Percentiles rank a stretch among this genome's conserved stretches.
Evolutionary conservation across 441 rosid species (phyloP).

Genomic region (Theobroma grandiflorum): DNA sequence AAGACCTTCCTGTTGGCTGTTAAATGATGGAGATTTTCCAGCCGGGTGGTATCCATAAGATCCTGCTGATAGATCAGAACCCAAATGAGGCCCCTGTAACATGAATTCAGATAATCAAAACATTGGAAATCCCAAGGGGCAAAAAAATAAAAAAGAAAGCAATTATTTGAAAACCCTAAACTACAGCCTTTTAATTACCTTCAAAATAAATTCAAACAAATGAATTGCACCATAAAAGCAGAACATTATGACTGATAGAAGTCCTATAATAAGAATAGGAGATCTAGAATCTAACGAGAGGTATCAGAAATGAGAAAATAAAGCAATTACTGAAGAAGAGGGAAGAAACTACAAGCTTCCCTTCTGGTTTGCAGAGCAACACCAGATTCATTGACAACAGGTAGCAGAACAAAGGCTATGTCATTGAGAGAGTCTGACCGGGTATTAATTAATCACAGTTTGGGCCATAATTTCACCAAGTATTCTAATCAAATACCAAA

Average conservation of each 20-base stretch:
- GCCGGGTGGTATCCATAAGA: conserved; percentile 42
- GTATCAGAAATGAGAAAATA: conserved; percentile 7
- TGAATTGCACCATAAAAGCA: background rate
- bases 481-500: background rate
- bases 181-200: background rate
- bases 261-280: background rate
- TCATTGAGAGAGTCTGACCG: background rate
- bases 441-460: background rate
- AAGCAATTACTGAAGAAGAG: background rate
- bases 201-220: background rate
- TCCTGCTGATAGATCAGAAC: conserved; percentile 47
- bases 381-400: background rate
- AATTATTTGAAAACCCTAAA: background rate
- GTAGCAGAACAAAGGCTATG: background rate
- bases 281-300: background rate
- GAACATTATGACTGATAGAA: background rate
- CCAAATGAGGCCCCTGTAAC: conserved; percentile 45
- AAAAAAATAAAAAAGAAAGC: background rate
- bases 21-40: conserved; percentile 46
- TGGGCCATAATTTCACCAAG: background rate
- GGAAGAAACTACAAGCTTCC: background rate
- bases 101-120: conserved; percentile 30
- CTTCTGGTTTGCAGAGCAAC: conserved; percentile 6
- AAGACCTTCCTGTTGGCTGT: conserved; percentile 49
- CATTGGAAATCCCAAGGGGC: background rate